Conservation (phyloP, 1,284 basidiomycete species). For the Cystobasidium pallidum region DNA sequence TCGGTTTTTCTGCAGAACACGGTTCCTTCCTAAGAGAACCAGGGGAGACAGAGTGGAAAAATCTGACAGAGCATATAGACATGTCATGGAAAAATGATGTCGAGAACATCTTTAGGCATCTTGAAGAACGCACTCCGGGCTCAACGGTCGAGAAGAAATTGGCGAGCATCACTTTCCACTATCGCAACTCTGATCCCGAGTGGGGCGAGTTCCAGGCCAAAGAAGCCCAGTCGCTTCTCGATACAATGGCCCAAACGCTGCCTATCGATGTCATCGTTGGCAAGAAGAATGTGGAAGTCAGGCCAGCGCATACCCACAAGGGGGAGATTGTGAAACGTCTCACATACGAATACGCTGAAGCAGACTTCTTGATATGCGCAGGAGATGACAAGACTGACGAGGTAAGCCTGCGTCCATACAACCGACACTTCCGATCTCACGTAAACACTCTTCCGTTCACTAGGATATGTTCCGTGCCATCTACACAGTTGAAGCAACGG, state of each 20-base stretch:
- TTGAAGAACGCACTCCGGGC: conserved; percentile 73
- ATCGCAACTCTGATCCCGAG: conserved; percentile 87
- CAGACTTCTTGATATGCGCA: conserved; percentile 94
- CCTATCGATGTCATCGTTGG: conserved; percentile 57
- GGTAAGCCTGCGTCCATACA: conserved; percentile 10
- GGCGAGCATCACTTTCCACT: conserved; percentile 97
- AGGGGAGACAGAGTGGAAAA: conserved; percentile 71
- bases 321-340: conserved; percentile 97
- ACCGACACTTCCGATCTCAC: neutral
- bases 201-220: conserved; percentile 72
- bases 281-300: conserved; percentile 71
- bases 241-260: conserved; percentile 67
- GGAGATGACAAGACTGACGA: conserved; percentile 89
- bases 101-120: conserved; percentile 80
- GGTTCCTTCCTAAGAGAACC: conserved; percentile 87
- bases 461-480: conserved; percentile 93
- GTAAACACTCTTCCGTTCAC: neutral
- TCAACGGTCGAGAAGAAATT: conserved; percentile 95
- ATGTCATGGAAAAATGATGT: conserved; percentile 99
- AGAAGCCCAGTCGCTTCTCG: conserved; percentile 93
- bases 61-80: conserved; percentile 87
- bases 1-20: conserved; percentile 96
- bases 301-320: conserved; percentile 86
- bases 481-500: conserved; percentile 56
- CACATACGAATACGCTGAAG: conserved; percentile 86